phyloP scores from a whole-genome alignment of 192 early-diverging fungal species.

The Backusella sp. region DNA sequence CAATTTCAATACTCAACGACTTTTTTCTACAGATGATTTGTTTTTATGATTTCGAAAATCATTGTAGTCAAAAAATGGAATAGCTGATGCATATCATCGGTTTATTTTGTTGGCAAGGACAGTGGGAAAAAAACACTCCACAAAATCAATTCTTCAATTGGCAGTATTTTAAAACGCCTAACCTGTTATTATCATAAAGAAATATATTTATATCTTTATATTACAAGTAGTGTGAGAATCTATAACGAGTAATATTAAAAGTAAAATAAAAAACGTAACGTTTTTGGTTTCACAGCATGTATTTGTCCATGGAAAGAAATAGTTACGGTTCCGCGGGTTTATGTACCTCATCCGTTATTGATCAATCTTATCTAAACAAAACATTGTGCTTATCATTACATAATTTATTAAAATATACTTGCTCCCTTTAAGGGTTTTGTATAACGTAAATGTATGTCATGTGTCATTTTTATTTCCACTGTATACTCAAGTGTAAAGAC shows the following conservation, averaged over 20 bases:
- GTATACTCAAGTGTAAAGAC: not conserved
- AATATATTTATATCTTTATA: not conserved
- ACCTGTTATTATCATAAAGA: not conserved
- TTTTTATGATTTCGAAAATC: not conserved
- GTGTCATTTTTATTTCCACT: not conserved
- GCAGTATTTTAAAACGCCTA: not conserved
- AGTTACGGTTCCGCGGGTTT: no score
- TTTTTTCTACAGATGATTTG: not conserved
- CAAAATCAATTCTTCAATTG: no score
- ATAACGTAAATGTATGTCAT: not conserved
- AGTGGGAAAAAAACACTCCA: not conserved
- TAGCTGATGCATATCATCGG: not conserved
- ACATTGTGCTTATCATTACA: no score
- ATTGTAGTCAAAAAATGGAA: not conserved
- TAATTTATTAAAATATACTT: no score
- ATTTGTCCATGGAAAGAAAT: not conserved
- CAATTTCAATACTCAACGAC: not conserved
- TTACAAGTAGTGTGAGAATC: not conserved
- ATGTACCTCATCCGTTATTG: no score
- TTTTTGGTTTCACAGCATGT: not conserved
- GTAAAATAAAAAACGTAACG: not conserved
- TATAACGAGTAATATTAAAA: slow-evolving; percentile 1
- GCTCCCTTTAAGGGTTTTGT: no score
- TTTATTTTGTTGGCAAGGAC: not conserved
- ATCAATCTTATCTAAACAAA: no score